These are phyloP conservation scores for Fistulinella prunicolor DNA, from an alignment of 768 basidiomycete genomes.

Conservation along the genomic window DNA sequence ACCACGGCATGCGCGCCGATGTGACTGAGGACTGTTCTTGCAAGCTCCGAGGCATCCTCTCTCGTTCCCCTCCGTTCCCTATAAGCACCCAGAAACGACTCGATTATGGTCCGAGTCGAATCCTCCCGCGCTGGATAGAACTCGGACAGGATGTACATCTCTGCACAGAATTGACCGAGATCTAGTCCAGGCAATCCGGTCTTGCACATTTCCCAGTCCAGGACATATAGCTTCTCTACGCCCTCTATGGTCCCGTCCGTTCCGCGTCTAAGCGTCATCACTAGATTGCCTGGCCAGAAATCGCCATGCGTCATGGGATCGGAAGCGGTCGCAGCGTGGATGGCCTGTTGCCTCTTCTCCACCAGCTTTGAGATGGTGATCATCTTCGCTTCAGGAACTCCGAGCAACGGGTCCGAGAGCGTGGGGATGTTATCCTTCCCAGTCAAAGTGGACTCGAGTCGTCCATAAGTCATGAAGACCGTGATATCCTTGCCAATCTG, in stretches of 20 bases:
- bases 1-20: slow-evolving; percentile 55
- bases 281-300: slow-evolving; percentile 71
- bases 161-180: slow-evolving; percentile 63
- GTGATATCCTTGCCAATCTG: slow-evolving; percentile 40
- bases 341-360: slow-evolving; percentile 28
- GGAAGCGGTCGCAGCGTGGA: slow-evolving; percentile 25
- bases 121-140: slow-evolving; percentile 43
- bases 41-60: slow-evolving; percentile 28
- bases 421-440: slow-evolving; percentile 32
- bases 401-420: slow-evolving; percentile 42
- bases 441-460: slow-evolving; percentile 39
- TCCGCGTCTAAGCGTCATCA: slow-evolving; percentile 39
- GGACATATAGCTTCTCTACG: slow-evolving; percentile 43
- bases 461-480: slow-evolving; percentile 43
- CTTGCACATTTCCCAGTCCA: slow-evolving; percentile 68
- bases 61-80: slow-evolving; percentile 18
- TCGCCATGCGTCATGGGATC: slow-evolving; percentile 48
- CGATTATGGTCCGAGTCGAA: slow-evolving; percentile 36
- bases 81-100: slow-evolving; percentile 48
- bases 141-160: slow-evolving; percentile 48
- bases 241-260: slow-evolving; percentile 21
- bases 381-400: slow-evolving; percentile 37
- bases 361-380: slow-evolving; percentile 33
- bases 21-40: slow-evolving; percentile 41
- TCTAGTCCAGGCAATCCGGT: slow-evolving; percentile 57